phyloP scores from a whole-genome alignment of 306 rosid species.

The Betula pendula region DNA sequence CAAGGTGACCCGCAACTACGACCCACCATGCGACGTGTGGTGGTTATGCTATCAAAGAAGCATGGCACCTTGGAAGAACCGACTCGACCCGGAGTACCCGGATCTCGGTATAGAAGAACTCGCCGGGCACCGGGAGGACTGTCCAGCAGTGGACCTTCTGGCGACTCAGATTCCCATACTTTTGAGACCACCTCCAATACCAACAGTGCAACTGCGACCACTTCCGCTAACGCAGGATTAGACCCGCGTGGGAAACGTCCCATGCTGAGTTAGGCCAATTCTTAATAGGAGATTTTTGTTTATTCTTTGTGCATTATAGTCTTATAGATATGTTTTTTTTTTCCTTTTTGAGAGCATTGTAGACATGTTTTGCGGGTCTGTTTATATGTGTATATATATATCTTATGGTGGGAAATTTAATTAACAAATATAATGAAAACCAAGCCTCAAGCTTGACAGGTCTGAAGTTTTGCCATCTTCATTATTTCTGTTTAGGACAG shows the following conservation, averaged over 20 bases:
- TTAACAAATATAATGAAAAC: too few species aligned
- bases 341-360: not conserved
- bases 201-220: slow-evolving; percentile 13
- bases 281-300: slow-evolving; percentile 22
- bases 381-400: not conserved
- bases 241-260: slow-evolving; percentile 46
- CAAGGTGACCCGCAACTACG: slow-evolving; percentile 79
- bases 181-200: slow-evolving; percentile 43
- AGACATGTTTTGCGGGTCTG: not conserved
- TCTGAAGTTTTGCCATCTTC: too few species aligned
- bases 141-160: slow-evolving; percentile 55
- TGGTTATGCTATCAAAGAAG: slow-evolving; percentile 69
- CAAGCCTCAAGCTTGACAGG: too few species aligned
- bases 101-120: slow-evolving; percentile 63
- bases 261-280: slow-evolving; percentile 8
- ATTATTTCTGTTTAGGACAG: too few species aligned
- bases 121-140: slow-evolving; percentile 32
- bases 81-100: slow-evolving; percentile 66
- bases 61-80: slow-evolving; percentile 76
- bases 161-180: slow-evolving; percentile 42
- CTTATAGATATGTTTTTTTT: not conserved
- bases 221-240: not conserved
- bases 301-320: slow-evolving; percentile 25
- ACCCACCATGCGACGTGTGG: slow-evolving; percentile 76
- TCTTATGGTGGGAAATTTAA: not conserved